Evolutionary conservation across 1,139 yeast species (phyloP).

Genomic region (Taiozyma sp.): DNA sequence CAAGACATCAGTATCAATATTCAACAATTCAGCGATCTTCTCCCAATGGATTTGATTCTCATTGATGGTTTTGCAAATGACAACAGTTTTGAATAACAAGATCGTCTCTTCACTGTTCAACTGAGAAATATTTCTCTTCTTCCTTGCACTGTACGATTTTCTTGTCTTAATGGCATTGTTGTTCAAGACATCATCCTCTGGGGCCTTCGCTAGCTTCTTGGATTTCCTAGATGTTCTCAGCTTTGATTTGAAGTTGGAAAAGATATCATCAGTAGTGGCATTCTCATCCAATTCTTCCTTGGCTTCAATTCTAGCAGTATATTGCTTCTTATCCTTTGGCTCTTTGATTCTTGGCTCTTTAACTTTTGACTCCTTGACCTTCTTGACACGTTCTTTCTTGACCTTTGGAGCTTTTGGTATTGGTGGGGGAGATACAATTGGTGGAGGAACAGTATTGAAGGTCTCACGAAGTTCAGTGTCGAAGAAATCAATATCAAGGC

Average conservation of each 20-base stretch:
- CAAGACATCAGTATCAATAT: constrained; percentile 34
- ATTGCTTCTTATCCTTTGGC: background rate
- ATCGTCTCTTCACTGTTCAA: constrained; percentile 40
- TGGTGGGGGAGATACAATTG: constrained; percentile 1
- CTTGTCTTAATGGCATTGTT: background rate
- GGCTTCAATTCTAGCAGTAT: constrained; percentile 4
- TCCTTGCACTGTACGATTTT: constrained; percentile 2
- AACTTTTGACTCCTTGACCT: background rate
- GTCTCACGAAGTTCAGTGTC: constrained; percentile 18
- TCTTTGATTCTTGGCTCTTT: constrained; percentile 2
- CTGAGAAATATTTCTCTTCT: constrained; percentile 20
- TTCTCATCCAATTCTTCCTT: constrained; percentile 2
- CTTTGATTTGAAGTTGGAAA: constrained; percentile 6
- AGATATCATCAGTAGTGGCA: constrained; percentile 5
- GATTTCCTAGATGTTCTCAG: constrained; percentile 2
- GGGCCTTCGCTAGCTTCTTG: background rate
- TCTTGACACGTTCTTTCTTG: background rate
- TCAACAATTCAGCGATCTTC: constrained; percentile 43
- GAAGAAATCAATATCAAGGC: constrained; percentile 21
- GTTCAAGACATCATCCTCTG: background rate
- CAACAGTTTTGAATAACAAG: constrained; percentile 49
- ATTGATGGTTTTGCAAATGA: constrained; percentile 56
- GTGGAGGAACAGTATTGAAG: constrained; percentile 7
- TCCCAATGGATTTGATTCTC: constrained; percentile 53
- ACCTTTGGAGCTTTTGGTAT: background rate